A percentile compares a stretch with the other conserved stretches of the same genome.
Evolutionary conservation across 805 yeast species (phyloP).

Genomic region (Blastobotrys peoriensis): DNA sequence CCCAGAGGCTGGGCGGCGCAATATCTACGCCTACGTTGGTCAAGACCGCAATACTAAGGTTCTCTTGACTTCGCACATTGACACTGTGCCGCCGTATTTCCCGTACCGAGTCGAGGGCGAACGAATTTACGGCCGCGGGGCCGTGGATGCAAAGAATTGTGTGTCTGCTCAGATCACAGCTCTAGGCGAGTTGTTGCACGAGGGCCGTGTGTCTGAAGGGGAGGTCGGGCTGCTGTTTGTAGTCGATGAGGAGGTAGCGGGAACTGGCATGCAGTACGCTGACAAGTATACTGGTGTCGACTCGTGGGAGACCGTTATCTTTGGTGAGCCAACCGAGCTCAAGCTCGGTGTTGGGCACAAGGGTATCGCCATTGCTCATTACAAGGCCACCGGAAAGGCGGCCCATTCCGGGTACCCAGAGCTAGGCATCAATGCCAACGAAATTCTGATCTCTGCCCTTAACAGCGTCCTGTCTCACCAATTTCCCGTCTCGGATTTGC

Average conservation of each 20-base stretch:
- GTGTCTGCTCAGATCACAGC: conserved; percentile 59
- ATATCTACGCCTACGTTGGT: conserved; percentile 55
- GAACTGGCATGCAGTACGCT: conserved; percentile 54
- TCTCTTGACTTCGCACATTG: conserved; percentile 58
- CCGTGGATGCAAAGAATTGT: conserved; percentile 67
- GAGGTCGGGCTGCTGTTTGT: conserved; percentile 57
- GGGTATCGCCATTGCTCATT: conserved; percentile 42
- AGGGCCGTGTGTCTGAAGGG: conserved; percentile 45
- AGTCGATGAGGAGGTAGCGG: conserved; percentile 67
- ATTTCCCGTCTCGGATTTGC: conserved; percentile 45
- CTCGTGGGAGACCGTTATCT: conserved; percentile 55
- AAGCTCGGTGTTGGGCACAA: conserved; percentile 67
- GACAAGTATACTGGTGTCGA: conserved; percentile 34
- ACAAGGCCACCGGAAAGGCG: conserved; percentile 49
- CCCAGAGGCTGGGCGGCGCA: conserved; percentile 34
- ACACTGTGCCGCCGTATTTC: conserved; percentile 65
- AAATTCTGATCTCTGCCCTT: conserved; percentile 47
- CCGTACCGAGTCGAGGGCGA: conserved; percentile 44
- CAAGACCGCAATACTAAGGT: conserved; percentile 40
- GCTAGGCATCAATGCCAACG: conserved; percentile 57
- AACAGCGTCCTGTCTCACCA: conserved; percentile 38
- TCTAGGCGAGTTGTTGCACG: conserved; percentile 39
- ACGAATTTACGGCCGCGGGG: conserved; percentile 57
- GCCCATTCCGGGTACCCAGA: conserved; percentile 69
- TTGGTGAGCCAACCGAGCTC: conserved; percentile 72